phyloP scores from a whole-genome alignment of 371 early-diverging fungal genomes.

The Apophysomyces trapeziformis region DNA sequence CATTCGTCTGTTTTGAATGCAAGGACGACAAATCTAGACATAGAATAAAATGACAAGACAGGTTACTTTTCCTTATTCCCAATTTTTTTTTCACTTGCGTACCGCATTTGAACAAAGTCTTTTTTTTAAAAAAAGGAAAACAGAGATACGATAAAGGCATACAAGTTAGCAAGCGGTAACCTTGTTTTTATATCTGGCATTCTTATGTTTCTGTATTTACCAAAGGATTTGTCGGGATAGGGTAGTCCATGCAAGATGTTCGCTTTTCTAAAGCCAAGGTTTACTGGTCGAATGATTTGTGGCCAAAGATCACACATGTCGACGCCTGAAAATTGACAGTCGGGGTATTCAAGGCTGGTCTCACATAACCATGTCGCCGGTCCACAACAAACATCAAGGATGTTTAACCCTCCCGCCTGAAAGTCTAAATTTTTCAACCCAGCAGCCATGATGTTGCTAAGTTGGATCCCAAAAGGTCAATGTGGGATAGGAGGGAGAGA shows the following conservation, averaged over 20 bases:
- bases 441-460: constrained; percentile 43
- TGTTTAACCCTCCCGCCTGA: constrained; percentile 24
- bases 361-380: constrained; percentile 52
- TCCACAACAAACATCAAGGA: constrained; percentile 48
- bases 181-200: background rate
- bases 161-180: background rate
- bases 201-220: constrained; percentile 20
- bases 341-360: constrained; percentile 44
- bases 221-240: constrained; percentile 44
- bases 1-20: constrained; percentile 42
- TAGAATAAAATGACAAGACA: background rate
- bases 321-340: constrained; percentile 41
- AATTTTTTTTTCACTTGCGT: constrained; percentile 1
- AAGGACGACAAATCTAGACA: constrained; percentile 34
- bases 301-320: constrained; percentile 49
- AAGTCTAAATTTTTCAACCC: constrained; percentile 35
- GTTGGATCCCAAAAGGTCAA: background rate
- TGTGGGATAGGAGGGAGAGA: constrained; percentile 3
- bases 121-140: background rate
- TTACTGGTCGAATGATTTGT: constrained; percentile 42
- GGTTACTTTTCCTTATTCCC: background rate
- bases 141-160: background rate
- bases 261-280: constrained; percentile 34
- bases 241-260: constrained; percentile 40
- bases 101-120: constrained; percentile 44